phyloP scores from a whole-genome alignment of 768 basidiomycete species.

The Suillus cothurnatus region DNA sequence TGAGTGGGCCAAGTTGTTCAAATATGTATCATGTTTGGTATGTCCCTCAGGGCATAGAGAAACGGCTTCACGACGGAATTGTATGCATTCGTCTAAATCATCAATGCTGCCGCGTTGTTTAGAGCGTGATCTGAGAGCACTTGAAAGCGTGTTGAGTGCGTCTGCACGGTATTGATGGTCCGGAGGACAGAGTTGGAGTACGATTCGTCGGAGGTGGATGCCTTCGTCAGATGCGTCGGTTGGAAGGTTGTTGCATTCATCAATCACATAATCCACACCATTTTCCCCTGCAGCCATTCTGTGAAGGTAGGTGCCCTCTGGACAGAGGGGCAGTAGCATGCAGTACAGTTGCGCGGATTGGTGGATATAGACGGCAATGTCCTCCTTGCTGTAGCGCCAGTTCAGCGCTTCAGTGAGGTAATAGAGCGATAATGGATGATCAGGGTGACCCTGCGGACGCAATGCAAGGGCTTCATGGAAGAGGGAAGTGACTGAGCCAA shows the following conservation, averaged over 20 bases:
- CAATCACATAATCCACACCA: background rate
- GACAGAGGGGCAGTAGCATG: too few species aligned
- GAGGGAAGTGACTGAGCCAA: background rate
- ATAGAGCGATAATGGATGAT: background rate
- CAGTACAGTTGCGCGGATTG: too few species aligned
- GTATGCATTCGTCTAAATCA: background rate
- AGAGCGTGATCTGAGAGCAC: background rate
- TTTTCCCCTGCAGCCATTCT: background rate
- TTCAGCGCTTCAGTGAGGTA: background rate
- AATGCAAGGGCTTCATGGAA: background rate
- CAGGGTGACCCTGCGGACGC: background rate
- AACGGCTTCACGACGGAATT: background rate
- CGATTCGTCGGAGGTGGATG: background rate
- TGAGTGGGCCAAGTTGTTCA: background rate
- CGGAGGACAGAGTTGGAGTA: background rate
- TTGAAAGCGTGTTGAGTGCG: background rate
- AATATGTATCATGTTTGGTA: fast-evolving
- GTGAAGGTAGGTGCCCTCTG: background rate
- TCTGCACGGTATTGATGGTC: background rate
- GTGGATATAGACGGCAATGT: background rate
- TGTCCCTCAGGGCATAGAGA: background rate
- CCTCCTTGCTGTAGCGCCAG: background rate
- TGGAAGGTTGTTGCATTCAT: background rate
- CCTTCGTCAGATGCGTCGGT: background rate
- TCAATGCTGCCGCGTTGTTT: background rate